A percentile compares a stretch with the other conserved stretches of the same genome.
These are phyloP conservation scores for Globisporangium alternatum DNA, from an alignment of 352 stramenopile species.

Conservation along the genomic window DNA sequence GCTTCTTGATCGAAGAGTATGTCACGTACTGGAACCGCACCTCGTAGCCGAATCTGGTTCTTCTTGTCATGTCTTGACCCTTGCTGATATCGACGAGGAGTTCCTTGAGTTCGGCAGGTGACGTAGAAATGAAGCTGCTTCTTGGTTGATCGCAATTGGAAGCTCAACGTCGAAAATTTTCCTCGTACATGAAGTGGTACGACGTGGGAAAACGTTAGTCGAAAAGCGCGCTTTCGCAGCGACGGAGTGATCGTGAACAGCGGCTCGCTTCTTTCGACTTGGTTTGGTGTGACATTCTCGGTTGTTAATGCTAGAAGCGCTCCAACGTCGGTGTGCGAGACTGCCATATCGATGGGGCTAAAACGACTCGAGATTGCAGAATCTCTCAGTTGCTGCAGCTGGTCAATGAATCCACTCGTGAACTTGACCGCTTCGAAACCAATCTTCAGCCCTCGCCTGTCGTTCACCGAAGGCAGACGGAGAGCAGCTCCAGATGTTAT, in stretches of 20 bases:
- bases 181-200: slow-evolving; percentile 15
- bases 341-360: slow-evolving; percentile 42
- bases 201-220: slow-evolving; percentile 36
- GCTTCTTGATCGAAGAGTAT: slow-evolving; percentile 8
- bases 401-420: slow-evolving; percentile 29
- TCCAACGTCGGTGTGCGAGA: slow-evolving; percentile 33
- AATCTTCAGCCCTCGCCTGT: slow-evolving; percentile 29
- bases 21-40: slow-evolving; percentile 13
- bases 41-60: slow-evolving; percentile 17
- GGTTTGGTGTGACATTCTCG: not conserved
- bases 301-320: slow-evolving; percentile 9
- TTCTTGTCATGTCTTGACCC: slow-evolving; percentile 8
- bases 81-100: slow-evolving; percentile 11
- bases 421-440: slow-evolving; percentile 47
- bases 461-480: not conserved
- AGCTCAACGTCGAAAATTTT: not conserved
- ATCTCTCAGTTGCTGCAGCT: slow-evolving; percentile 46
- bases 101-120: slow-evolving; percentile 24
- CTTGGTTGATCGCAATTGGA: not conserved
- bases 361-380: slow-evolving; percentile 46
- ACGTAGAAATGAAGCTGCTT: slow-evolving; percentile 26
- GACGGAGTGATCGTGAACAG: slow-evolving; percentile 50
- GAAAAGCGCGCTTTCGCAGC: slow-evolving; percentile 40
- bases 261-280: not conserved
- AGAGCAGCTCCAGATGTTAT: not conserved